Base-by-base conservation (phyloP, 1,284 basidiomycete species). In the Ceratobasidium sp. region DNA sequence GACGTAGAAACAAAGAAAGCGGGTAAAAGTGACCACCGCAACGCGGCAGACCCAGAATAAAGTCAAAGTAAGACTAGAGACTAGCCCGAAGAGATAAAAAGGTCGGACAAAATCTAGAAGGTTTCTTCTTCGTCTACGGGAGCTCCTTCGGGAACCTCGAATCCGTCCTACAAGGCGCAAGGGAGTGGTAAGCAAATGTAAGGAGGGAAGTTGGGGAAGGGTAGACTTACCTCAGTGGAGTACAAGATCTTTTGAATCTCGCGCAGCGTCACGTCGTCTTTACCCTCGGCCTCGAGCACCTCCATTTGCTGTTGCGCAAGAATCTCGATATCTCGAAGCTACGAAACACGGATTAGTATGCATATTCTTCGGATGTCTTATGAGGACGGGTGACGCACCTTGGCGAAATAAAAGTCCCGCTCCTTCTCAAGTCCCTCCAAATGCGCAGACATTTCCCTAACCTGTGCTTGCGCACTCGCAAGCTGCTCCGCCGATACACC, bases 351-450 rank as follows among this genome's bases (percentile, higher is more conserved):
- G 8, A 52, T 28, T 11, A 49, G 47, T 49, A 30, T 23, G 14
- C 32, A 66, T 30, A 50, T 52, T 30, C 23, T 47, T 49, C 21
- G 43, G 11, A 43, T 52, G 8, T 13, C 9, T 47, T 4, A 6
- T 67, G 54, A 74, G 69, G 58, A 62, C 66, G 38, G n/a, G 16
- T 18, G 47, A 79, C 87, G 63, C 76, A 93, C 94, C 89, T 98
- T 99, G 78, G 92, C 91, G 83, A 98, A 99, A 84, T 99, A 99
- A 82, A 99, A 99, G 82, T 98, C 96, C 52, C 96, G 85, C 84
- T 98, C 96, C 83, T 95, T 97, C 85, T 96, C 93, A 50, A 96
- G 84, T 0, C 93, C 93, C 80, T 96, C 95, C 75, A 98, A 85
- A 78, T 94, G 91, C 1, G 86, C 81, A 71, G 90, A 89, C 85